Evolutionary conservation across 192 early-diverging fungal species (phyloP), one percentile per base, ranked within the genome.

Genomic region (Jimgerdemannia lactiflua): DNA sequence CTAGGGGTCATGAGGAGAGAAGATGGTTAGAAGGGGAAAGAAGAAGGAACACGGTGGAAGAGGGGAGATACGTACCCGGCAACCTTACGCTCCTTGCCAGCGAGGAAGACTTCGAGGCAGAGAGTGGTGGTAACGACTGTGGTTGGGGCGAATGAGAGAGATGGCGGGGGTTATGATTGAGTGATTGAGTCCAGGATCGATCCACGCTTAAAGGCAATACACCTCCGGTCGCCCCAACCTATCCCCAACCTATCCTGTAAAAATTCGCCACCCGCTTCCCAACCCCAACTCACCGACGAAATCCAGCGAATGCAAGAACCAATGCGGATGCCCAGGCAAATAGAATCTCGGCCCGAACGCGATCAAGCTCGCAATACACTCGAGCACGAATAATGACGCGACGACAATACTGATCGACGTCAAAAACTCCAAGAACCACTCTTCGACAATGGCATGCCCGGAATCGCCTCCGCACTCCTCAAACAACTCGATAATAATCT

Each of bases 1-100:
- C 81, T 82, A 67, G 14, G 4, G 20, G 66, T 18, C 39, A 19
- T 43, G 3, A 77, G 39, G 67, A 59, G 3, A 20, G 20, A 54
- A 65, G 18, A 44, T 39, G 17, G 39, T n/a, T 18, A 11, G 20
- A 29, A 39, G 66, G 3, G 43, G 6, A 39, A 39, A 20, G 44
- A 70, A 67, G 49, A 54, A 4, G 49, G 49, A 11, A 54, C n/a
- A n/a, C n/a, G 49, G 11, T 54, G 11, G 49, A 54, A 11, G 49
- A 4, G 11, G 49, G 4, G 11, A 54, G 49, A 54, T 54, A 43
- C 59, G 73, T 77, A 82, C 81, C 83, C 79, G 8, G 81, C 85
- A 19, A 87, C 75, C 68, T 89, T 86, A 65, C 85, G 78, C 40
- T 87, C 83, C 4, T 84, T 86, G 70, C 88, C 88, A 44, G 71